phyloP scores from a whole-genome alignment of 345 rosid genomes.

The Gossypium australe region DNA sequence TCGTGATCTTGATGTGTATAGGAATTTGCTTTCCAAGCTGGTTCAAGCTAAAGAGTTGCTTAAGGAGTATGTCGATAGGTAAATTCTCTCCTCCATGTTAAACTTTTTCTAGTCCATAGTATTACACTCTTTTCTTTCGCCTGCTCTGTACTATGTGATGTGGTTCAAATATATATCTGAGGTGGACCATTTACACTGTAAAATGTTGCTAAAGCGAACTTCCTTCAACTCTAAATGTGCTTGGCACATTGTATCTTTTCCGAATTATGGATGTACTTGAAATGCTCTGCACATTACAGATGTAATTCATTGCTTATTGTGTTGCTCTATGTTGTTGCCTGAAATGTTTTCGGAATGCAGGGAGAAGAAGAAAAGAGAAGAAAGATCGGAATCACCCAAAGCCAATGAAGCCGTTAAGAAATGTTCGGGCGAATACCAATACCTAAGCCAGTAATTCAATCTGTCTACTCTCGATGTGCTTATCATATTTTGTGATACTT shows the following conservation, averaged over 20 bases:
- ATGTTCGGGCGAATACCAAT: slow-evolving; percentile 52
- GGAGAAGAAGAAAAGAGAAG: slow-evolving; percentile 92
- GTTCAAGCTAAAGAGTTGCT: slow-evolving; percentile 97
- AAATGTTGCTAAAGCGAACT: background rate
- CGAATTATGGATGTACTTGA: background rate
- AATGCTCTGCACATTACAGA: background rate
- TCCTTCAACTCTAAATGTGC: background rate
- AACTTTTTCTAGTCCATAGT: background rate
- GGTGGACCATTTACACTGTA: background rate
- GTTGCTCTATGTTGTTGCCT: background rate
- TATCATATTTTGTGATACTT: slow-evolving; percentile 18
- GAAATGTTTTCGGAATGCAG: slow-evolving; percentile 31
- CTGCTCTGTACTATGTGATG: background rate
- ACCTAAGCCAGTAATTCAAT: slow-evolving; percentile 20
- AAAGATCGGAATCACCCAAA: slow-evolving; percentile 64
- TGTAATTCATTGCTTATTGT: background rate
- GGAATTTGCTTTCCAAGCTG: slow-evolving; percentile 85
- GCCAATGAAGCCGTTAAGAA: slow-evolving; percentile 69
- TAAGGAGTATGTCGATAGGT: slow-evolving; percentile 92
- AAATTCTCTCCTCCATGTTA: slow-evolving; percentile 13
- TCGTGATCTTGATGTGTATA: slow-evolving; percentile 94
- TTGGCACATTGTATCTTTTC: background rate
- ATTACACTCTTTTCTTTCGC: background rate
- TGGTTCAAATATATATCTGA: background rate
- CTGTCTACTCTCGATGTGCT: background rate